Evolutionary conservation across 1,139 yeast genomes (phyloP).

Genomic region (Suhomyces bolitotheri): DNA sequence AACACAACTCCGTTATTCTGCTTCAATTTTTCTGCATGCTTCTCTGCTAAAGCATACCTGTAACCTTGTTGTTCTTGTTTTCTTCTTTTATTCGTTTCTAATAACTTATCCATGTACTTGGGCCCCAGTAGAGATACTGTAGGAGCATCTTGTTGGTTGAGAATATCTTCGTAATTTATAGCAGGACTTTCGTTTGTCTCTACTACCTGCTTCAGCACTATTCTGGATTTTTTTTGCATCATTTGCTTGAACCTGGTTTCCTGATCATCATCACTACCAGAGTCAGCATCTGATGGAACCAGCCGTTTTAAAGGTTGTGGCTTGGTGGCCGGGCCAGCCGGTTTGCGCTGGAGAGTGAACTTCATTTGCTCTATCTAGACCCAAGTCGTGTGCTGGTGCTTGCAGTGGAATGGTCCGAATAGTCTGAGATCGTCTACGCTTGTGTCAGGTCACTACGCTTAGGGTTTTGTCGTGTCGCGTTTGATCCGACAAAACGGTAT

Average conservation of each 20-base stretch:
- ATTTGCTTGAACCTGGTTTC: constrained; percentile 3
- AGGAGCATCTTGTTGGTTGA: neutral
- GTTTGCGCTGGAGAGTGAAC: constrained; percentile 1
- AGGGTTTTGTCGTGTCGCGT: constrained; percentile 7
- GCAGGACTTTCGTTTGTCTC: neutral
- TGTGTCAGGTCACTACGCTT: too few relatives aligned
- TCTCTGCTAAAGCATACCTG: constrained; percentile 5
- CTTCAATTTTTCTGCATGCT: neutral
- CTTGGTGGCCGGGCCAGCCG: neutral
- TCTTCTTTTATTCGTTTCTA: constrained; percentile 10
- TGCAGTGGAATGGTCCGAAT: too few relatives aligned
- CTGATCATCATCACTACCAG: constrained; percentile 9
- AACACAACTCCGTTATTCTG: constrained; percentile 9
- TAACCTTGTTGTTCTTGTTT: constrained; percentile 9
- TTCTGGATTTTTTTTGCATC: constrained; percentile 3
- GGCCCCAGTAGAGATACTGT: constrained; percentile 1
- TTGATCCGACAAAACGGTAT: constrained; percentile 10
- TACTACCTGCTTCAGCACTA: constrained; percentile 1
- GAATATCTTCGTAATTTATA: constrained; percentile 1
- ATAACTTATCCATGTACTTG: constrained; percentile 9
- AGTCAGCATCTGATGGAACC: constrained; percentile 1
- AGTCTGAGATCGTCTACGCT: too few relatives aligned
- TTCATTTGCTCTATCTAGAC: too few relatives aligned
- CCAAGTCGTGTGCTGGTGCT: too few relatives aligned
- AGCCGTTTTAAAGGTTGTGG: constrained; percentile 1